Evolutionary conservation across 2,329 filamentous ascomycete species (phyloP), one percentile per base, ranked within the genome.

Genomic region (Alternaria arbusti): DNA sequence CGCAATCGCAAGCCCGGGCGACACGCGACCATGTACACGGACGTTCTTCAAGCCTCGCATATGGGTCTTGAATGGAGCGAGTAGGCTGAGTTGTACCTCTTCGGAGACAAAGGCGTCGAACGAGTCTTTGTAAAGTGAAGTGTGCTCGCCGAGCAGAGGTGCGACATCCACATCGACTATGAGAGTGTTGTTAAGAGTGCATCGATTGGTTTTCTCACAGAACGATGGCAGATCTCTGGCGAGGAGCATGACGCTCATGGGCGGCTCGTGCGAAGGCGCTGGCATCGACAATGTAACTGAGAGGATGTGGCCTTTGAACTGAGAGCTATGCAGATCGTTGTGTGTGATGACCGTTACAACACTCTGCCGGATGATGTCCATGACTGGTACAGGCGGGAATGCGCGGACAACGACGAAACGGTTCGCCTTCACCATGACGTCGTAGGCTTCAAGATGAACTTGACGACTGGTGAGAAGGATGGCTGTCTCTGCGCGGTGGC

Each of bases 141-240:
- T 40, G 36, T 0, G 36, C 36, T 40, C 36, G 36, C 36, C 15
- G 36, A 40, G 36, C 36, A 40, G 15, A 2, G 36, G 36, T 0
- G 36, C 36, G 1, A 40, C 36, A 1, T 40, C 36, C 36, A 40
- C 36, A 2, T 40, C 36, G 36, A 40, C 0, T 40, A 2, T 17
- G 36, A 40, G 36, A 40, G 0, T 40, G 0, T 0, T 40, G 0
- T 40, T 0, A 40, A 40, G 0, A 17, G 0, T 0, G 36, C 8
- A 0, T 40, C 36, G 36, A 40, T 40, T 40, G 36, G 17, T 17
- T 0, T 10, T 40, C 3, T 10, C n/a, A 40, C 36, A 40, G 36
- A 40, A 2, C 0, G 9, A 1, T 40, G 1, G 7, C 1, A 40
- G 0, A 1, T 40, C 36, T 17, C n/a, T 2, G 36, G 36, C 36